Conservation (phyloP, 2,329 filamentous ascomycete genomes). For the Nectriaceae sp. region DNA sequence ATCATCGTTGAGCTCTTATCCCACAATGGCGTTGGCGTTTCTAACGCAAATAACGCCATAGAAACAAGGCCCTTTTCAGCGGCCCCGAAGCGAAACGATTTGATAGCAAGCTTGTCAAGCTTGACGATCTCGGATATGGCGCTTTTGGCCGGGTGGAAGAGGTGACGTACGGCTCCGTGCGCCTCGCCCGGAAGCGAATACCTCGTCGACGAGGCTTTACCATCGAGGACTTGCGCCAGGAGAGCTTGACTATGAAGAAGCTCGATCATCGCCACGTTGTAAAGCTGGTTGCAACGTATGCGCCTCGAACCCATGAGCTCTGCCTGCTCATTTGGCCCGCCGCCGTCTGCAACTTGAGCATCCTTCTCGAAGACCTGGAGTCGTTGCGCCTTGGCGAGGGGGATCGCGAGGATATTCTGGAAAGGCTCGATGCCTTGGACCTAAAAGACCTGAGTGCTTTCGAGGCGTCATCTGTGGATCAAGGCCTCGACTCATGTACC, state of each 20-base stretch:
- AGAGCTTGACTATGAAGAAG: conserved; percentile 49
- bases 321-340: conserved; percentile 51
- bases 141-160: conserved; percentile 47
- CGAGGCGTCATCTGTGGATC: conserved; percentile 26
- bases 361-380: conserved; percentile 46
- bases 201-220: conserved; percentile 36
- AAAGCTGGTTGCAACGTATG: conserved; percentile 49
- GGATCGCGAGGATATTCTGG: conserved; percentile 43
- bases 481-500: conserved; percentile 20
- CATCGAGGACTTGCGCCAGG: conserved; percentile 45
- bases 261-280: conserved; percentile 51
- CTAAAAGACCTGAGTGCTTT: conserved; percentile 39
- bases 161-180: conserved; percentile 42
- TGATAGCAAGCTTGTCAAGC: conserved; percentile 32
- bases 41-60: conserved; percentile 15
- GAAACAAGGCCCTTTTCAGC: conserved; percentile 33
- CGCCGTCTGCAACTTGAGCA: conserved; percentile 46
- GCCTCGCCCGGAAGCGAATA: conserved; percentile 48
- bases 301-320: conserved; percentile 40
- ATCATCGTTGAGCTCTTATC: background rate
- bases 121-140: conserved; percentile 43
- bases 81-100: conserved; percentile 36
- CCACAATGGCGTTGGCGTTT: background rate
- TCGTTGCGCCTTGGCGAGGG: conserved; percentile 38
- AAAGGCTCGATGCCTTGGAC: conserved; percentile 40